Evolutionary conservation across 148 eudicot genomes (phyloP), one percentile per base, ranked within the genome.

Genomic region (Cornus suecica): DNA sequence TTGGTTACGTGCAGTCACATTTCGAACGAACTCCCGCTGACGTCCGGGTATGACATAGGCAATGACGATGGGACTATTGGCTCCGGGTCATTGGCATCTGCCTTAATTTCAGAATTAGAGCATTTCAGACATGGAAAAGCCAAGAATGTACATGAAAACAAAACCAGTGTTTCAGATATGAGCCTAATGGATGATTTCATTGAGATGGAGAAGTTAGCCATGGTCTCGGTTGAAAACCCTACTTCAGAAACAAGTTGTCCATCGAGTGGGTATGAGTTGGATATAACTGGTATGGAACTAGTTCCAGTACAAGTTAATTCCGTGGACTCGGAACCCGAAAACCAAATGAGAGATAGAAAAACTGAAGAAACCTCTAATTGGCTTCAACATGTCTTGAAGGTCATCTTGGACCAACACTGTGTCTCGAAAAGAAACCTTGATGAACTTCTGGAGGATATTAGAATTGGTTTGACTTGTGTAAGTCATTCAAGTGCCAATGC

Each of bases 381-480:
- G 97, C 83, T 89, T 48, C 86, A 86, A 70, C 75, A 80, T 77
- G 87, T 88, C 22, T 42, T 81, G 69, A 74, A 83, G 52, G 71
- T 86, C 78, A 89, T 94, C 72, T 68, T 90, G 82, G 88, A 90
- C 74, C 91, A 94, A 64, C 87, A 81, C 67, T 81, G 69, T 29
- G 77, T 78, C 72, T 86, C 98, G 8, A 81, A 84, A 60, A 83
- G 87, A 89, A 83, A 83, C 79, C 23, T 83, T 4, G 83, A 80
- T 65, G 92, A 94, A 70, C 86, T 94, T 69, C 78, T 92, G 66
- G 87, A 86, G 51, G 97, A 94, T 25, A 88, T 94, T 32, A 76
- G 58, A 73, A 76, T 80, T 32, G 85, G 85, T 34, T 73, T 88
- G 69, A 74, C 76, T 54, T 66, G 71, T 63, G 11, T 56, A 74